Percentiles rank a stretch among this genome's conserved stretches.
These are phyloP conservation scores for Leptographium radiaticola DNA, from an alignment of 2,329 filamentous ascomycete genomes.

Conservation along the genomic window DNA sequence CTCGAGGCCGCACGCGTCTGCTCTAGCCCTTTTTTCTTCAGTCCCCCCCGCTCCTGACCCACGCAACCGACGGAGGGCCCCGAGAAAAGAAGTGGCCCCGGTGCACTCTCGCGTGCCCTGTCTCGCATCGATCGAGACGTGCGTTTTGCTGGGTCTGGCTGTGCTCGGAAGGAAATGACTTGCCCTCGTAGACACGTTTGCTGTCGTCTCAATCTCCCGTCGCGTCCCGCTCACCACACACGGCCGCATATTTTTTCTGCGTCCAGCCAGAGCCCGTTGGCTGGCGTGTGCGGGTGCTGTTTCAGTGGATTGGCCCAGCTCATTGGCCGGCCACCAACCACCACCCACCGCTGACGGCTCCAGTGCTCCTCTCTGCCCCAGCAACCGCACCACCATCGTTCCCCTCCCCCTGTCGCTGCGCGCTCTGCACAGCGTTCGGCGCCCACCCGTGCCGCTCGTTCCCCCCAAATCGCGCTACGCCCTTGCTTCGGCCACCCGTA, in stretches of 20 bases:
- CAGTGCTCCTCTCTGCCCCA: background rate
- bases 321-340: background rate
- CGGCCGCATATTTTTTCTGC: background rate
- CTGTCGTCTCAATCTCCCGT: background rate
- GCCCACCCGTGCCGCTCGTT: background rate
- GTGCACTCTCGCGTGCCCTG: too few species aligned
- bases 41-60: background rate
- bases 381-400: background rate
- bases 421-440: background rate
- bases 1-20: background rate
- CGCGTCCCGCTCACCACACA: background rate
- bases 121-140: too few species aligned
- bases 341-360: background rate
- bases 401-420: background rate
- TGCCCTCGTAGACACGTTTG: background rate
- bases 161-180: background rate
- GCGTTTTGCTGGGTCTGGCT: background rate
- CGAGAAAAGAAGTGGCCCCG: too few species aligned
- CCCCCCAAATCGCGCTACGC: conserved; percentile 1
- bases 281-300: background rate
- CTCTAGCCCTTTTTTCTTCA: background rate
- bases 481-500: background rate
- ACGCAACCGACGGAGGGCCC: too few species aligned
- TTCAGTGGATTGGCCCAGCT: background rate
- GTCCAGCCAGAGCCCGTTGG: background rate